phyloP scores from a whole-genome alignment of 2,329 filamentous ascomycete genomes.

The Fusarium xylarioides region DNA sequence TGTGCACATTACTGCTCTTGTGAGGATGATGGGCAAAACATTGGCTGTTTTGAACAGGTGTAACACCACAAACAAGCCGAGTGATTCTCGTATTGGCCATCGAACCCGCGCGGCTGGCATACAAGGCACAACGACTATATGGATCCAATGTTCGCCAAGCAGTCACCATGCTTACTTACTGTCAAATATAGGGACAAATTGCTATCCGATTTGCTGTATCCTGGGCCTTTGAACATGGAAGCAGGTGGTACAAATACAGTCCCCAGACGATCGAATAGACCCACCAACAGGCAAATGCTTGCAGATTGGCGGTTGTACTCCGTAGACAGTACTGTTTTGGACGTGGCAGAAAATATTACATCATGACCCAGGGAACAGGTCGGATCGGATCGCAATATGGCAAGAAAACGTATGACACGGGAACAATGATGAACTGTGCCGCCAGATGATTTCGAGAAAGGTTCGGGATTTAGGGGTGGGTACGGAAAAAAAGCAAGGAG shows the following conservation, averaged over 20 bases:
- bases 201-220: background rate
- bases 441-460: slow-evolving; percentile 10
- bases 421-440: slow-evolving; percentile 26
- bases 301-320: slow-evolving; percentile 10
- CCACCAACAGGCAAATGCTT: slow-evolving; percentile 20
- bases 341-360: slow-evolving; percentile 4
- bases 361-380: slow-evolving; percentile 20
- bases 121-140: slow-evolving; percentile 6
- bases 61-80: slow-evolving; percentile 33
- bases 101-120: slow-evolving; percentile 28
- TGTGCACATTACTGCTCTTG: background rate
- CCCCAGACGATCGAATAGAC: background rate
- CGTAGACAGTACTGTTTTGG: slow-evolving; percentile 11
- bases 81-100: slow-evolving; percentile 38
- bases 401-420: slow-evolving; percentile 39
- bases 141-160: slow-evolving; percentile 15
- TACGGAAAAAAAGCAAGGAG: slow-evolving; percentile 5
- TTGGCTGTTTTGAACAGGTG: slow-evolving; percentile 23
- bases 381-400: slow-evolving; percentile 5
- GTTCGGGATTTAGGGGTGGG: slow-evolving; percentile 1
- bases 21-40: background rate
- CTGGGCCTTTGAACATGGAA: background rate
- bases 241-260: background rate
- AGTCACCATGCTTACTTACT: background rate
- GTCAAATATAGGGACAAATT: background rate